A percentile compares a stretch with the other conserved stretches of the same genome.
Evolutionary conservation across 2,329 filamentous ascomycete genomes (phyloP).

Genomic region (Colletotrichum sp.): DNA sequence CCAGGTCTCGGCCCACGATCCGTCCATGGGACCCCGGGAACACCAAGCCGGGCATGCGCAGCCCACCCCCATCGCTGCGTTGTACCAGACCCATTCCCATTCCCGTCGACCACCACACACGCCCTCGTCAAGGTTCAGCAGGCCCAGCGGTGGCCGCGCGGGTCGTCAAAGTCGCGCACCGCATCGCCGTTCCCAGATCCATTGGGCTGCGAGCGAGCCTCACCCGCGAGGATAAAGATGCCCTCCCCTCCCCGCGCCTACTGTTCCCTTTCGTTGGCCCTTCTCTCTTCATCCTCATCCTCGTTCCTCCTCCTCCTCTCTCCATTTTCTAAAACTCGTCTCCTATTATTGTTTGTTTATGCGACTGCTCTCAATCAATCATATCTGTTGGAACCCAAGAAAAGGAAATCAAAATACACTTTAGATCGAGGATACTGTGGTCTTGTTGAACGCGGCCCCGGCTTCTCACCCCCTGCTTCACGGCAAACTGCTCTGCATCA

Average conservation of each 20-base stretch:
- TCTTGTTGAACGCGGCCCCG: constrained; percentile 23
- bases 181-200: constrained; percentile 20
- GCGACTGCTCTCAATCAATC: background rate
- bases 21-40: constrained; percentile 2
- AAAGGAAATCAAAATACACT: background rate
- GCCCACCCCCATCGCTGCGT: constrained; percentile 5
- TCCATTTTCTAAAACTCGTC: background rate
- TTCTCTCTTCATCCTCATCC: constrained; percentile 17
- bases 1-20: constrained; percentile 9
- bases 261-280: constrained; percentile 10
- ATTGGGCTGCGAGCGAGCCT: constrained; percentile 23
- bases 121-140: background rate
- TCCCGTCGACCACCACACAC: background rate
- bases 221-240: constrained; percentile 21
- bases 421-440: constrained; percentile 29
- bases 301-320: background rate
- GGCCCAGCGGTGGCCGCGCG: background rate
- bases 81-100: constrained; percentile 6
- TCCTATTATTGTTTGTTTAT: constrained; percentile 7
- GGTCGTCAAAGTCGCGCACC: constrained; percentile 19
- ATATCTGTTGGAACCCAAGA: constrained; percentile 10
- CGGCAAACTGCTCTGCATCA: constrained; percentile 18
- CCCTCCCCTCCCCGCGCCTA: constrained; percentile 17
- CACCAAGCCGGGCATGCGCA: constrained; percentile 11
- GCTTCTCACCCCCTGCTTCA: constrained; percentile 23